Conservation (phyloP, 371 early-diverging fungal species). For the Mortierella sp. region DNA sequence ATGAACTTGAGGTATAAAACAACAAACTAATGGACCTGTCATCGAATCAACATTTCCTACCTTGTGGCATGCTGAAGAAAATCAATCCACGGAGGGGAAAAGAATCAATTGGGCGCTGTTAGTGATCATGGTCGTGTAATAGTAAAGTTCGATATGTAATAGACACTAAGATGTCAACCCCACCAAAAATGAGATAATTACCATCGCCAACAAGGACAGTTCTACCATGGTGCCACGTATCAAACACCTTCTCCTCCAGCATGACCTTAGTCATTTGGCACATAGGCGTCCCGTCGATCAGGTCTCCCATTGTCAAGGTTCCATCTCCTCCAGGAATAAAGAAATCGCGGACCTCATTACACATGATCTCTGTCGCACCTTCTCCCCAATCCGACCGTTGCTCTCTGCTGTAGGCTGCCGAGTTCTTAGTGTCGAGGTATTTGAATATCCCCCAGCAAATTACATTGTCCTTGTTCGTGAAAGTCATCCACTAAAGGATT, state of each 20-base stretch:
- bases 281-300: slow-evolving; percentile 26
- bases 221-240: slow-evolving; percentile 27
- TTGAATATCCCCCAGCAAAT: slow-evolving; percentile 24
- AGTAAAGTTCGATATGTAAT: neutral
- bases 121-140: neutral
- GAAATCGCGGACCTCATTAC: slow-evolving; percentile 7
- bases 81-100: neutral
- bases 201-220: slow-evolving; percentile 42
- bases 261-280: slow-evolving; percentile 25
- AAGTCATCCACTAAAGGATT: neutral
- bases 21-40: neutral
- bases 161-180: neutral
- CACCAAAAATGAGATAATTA: neutral
- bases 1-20: neutral
- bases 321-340: slow-evolving; percentile 17
- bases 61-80: neutral
- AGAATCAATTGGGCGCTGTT: neutral
- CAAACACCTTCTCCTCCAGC: slow-evolving; percentile 45
- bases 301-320: slow-evolving; percentile 8
- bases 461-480: slow-evolving; percentile 9
- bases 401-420: slow-evolving; percentile 9
- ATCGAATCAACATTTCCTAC: neutral
- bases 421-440: neutral
- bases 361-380: slow-evolving; percentile 15
- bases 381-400: slow-evolving; percentile 25